These are phyloP conservation scores for Mortierella sp. DNA, from an alignment of 371 early-diverging fungal species.

Conservation along the genomic window DNA sequence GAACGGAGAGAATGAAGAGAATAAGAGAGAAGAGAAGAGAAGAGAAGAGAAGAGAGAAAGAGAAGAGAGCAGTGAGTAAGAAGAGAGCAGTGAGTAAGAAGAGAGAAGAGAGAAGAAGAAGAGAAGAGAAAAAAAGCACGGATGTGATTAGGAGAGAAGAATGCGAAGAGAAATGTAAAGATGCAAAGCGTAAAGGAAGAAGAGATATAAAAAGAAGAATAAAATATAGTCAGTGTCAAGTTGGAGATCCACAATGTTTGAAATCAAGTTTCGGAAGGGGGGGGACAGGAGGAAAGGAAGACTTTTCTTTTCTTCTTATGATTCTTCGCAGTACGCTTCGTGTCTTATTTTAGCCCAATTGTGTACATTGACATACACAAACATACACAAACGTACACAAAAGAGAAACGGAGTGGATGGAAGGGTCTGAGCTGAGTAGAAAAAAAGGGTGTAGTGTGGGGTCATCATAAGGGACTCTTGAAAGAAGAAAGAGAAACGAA, in stretches of 20 bases:
- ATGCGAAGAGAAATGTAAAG: background rate
- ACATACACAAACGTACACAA: background rate
- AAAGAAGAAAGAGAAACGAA: background rate
- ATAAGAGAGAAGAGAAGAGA: background rate
- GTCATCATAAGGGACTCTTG: background rate
- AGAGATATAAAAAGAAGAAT: background rate
- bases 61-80: background rate
- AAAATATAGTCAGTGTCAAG: background rate
- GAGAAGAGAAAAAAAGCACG: background rate
- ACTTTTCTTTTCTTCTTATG: background rate
- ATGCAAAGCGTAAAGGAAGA: background rate
- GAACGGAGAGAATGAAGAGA: slow-evolving; percentile 7
- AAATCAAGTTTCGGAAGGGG: background rate
- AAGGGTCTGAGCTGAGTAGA: background rate
- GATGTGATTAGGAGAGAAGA: background rate
- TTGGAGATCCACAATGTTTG: background rate
- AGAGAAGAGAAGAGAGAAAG: background rate
- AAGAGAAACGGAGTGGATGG: background rate
- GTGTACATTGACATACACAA: background rate
- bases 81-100: background rate
- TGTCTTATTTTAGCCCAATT: slow-evolving; percentile 1
- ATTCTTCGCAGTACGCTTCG: background rate
- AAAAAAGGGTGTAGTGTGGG: background rate
- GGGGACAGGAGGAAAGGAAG: too few relatives aligned
- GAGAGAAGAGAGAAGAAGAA: background rate